Percentiles rank a stretch among this genome's conserved stretches.
Conservation (phyloP, 495 filamentous ascomycete species). For the Podospora anserina region DNA sequence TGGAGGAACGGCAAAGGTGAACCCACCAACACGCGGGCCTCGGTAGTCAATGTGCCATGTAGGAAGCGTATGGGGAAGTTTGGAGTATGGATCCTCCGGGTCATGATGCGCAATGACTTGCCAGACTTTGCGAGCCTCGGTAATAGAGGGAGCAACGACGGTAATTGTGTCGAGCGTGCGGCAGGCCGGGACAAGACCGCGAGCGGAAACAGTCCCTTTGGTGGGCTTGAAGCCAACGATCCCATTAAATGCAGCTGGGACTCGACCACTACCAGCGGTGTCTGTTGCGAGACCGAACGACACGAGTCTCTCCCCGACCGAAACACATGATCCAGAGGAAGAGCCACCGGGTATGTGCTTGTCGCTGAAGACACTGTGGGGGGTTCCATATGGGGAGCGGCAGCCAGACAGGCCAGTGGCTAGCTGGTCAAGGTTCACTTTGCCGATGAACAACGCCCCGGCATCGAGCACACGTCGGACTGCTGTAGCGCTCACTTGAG, state of each 20-base stretch:
- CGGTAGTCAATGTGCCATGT: constrained; percentile 51
- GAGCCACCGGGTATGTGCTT: constrained; percentile 59
- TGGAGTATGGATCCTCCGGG: constrained; percentile 54
- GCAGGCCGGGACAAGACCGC: constrained; percentile 60
- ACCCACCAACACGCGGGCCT: constrained; percentile 42
- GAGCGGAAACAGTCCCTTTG: constrained; percentile 56
- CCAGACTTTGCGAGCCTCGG: constrained; percentile 56
- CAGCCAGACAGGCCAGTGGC: constrained; percentile 62
- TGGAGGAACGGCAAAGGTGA: constrained; percentile 56
- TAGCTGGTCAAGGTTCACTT: constrained; percentile 66
- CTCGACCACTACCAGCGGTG: constrained; percentile 62
- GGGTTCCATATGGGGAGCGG: constrained; percentile 61
- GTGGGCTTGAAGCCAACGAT: constrained; percentile 69
- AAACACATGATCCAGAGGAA: constrained; percentile 57
- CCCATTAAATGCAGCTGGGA: constrained; percentile 62
- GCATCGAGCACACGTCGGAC: constrained; percentile 41
- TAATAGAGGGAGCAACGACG: constrained; percentile 50
- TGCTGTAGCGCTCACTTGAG: constrained; percentile 38
- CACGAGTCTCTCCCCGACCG: constrained; percentile 55
- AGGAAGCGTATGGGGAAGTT: constrained; percentile 36
- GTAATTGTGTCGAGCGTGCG: constrained; percentile 61
- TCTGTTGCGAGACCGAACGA: constrained; percentile 63
- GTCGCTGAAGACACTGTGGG: constrained; percentile 46
- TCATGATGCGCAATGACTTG: constrained; percentile 53
- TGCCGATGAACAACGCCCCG: constrained; percentile 63